Conservation (phyloP, 2,329 filamentous ascomycete species). For the Fusarium neocosmosporiellum region DNA sequence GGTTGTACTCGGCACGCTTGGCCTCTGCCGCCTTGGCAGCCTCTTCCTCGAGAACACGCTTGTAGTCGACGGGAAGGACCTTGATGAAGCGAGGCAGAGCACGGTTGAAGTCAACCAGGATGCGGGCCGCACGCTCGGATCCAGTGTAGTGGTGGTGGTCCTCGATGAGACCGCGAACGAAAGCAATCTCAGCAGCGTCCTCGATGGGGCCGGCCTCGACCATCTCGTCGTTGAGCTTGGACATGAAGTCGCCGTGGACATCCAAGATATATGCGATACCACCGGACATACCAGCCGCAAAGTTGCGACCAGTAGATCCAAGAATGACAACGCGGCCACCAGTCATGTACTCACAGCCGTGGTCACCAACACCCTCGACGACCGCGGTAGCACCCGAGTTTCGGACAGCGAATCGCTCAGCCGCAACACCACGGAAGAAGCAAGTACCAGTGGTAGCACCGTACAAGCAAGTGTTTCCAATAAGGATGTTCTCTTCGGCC, state of each 20-base stretch:
- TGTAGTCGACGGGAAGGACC: constrained; percentile 94
- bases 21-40: constrained; percentile 86
- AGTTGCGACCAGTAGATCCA: constrained; percentile 93
- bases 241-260: constrained; percentile 87
- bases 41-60: constrained; percentile 89
- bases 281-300: constrained; percentile 97
- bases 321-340: constrained; percentile 90
- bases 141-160: constrained; percentile 98
- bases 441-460: constrained; percentile 90
- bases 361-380: constrained; percentile 95
- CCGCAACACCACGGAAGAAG: constrained; percentile 97
- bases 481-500: constrained; percentile 93
- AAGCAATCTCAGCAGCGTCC: constrained; percentile 89
- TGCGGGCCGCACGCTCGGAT: constrained; percentile 91
- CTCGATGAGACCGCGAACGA: constrained; percentile 89
- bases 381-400: constrained; percentile 98
- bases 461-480: constrained; percentile 95
- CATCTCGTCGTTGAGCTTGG: constrained; percentile 98
- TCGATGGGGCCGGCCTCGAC: constrained; percentile 88
- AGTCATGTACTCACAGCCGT: constrained; percentile 99
- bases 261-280: constrained; percentile 97
- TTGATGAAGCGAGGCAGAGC: constrained; percentile 92
- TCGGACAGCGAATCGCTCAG: constrained; percentile 94
- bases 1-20: constrained; percentile 84
- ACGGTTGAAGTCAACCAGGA: constrained; percentile 94